A percentile compares a stretch with the other conserved stretches of the same genome.
Evolutionary conservation across 2,329 filamentous ascomycete species (phyloP).

Genomic region (Rhytidhysteron rufulum): DNA sequence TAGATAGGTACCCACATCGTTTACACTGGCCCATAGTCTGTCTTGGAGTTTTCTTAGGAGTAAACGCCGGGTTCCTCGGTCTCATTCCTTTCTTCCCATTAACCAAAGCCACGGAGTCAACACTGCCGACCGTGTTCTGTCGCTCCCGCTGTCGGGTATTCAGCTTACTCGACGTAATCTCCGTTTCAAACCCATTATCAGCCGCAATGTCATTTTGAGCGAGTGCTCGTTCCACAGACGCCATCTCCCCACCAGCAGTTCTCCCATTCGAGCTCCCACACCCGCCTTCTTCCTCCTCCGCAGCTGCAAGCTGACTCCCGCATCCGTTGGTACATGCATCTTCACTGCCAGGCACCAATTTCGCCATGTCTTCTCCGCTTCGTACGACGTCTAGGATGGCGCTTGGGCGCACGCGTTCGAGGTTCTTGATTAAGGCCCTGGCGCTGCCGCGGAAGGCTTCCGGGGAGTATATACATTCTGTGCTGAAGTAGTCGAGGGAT

Average conservation of each 20-base stretch:
- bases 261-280: slow-evolving; percentile 70
- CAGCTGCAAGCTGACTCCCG: slow-evolving; percentile 30
- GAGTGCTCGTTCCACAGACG: slow-evolving; percentile 72
- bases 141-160: slow-evolving; percentile 39
- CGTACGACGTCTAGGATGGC: slow-evolving; percentile 92
- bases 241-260: slow-evolving; percentile 72
- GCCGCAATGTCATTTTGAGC: slow-evolving; percentile 59
- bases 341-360: slow-evolving; percentile 62
- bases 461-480: slow-evolving; percentile 96
- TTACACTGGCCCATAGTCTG: slow-evolving; percentile 80
- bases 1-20: slow-evolving; percentile 92
- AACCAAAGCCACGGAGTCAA: slow-evolving; percentile 8
- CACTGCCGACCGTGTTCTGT: slow-evolving; percentile 8
- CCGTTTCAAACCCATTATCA: slow-evolving; percentile 58
- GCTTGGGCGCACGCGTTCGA: slow-evolving; percentile 88
- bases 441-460: slow-evolving; percentile 95
- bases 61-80: slow-evolving; percentile 10
- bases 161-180: slow-evolving; percentile 49
- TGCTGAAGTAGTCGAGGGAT: slow-evolving; percentile 95
- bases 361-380: slow-evolving; percentile 94
- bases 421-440: slow-evolving; percentile 85
- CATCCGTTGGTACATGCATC: slow-evolving; percentile 29
- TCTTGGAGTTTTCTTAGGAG: slow-evolving; percentile 42
- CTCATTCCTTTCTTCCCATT: slow-evolving; percentile 16
- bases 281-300: slow-evolving; percentile 62